Base-by-base conservation (phyloP, 306 rosid species). In the Glycine latifolia region DNA sequence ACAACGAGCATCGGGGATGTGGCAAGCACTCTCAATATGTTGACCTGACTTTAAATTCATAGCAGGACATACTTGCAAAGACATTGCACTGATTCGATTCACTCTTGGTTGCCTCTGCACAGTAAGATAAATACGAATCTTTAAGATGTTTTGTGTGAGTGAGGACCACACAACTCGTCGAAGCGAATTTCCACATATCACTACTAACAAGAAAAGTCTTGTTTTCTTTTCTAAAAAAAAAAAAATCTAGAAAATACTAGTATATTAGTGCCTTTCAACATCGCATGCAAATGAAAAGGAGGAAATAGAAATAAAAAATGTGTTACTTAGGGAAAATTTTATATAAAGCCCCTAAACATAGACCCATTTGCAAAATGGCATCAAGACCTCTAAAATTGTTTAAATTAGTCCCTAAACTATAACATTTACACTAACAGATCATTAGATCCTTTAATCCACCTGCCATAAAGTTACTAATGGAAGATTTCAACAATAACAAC, bases 61-160 rank as follows among this genome's bases (percentile, higher is more conserved):
- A 7, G 99, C 94, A 0, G 97, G 97, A 69, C 99, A 95, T 43
- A 85, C 97, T 89, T 95, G 97, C 79, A 72, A 60, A 61, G 97
- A 91, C 99, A 93, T 91, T 73, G 99, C 86, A 80, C 97, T 95
- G 26, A 78, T 77, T 60, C 72, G 81, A 35, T 78, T 83, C 13
- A 81, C 80, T 83, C 61, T 81, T 54, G 76, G 67, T 52, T 79
- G 92, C 33, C 86, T 85, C 98, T 91, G 89, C 87, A 88, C 59
- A 82, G 26, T 20, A 43, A 68, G 47, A 73, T 53, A 70, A 49
- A 62, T 61, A 35, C 14, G 37, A 43, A 53, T 8, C 43, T 46
- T 50, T 50, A 15, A 17, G 53, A 61, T 68, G 76, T 82, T 17
- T 10, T 4, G 49, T 63, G 70, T 53, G 14, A 8, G 20, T 5